Percentiles rank a stretch among this genome's conserved stretches.
Conservation (phyloP, 176 grass and related monocot genomes). For the Raddia guianensis region DNA sequence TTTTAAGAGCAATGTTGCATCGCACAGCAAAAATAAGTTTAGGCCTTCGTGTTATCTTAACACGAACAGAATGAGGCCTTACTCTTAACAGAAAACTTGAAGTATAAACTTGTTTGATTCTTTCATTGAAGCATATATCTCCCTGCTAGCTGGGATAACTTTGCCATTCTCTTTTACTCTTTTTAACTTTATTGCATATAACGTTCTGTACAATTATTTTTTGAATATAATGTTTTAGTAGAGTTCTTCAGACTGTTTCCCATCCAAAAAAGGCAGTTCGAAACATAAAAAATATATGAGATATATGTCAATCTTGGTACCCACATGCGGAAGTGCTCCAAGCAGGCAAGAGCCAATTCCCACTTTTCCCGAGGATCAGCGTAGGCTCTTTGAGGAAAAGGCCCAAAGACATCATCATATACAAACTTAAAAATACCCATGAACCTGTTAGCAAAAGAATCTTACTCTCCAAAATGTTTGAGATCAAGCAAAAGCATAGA, state of each 20-base stretch:
- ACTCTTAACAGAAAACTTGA: slow-evolving; percentile 7
- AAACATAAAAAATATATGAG: slow-evolving; percentile 2
- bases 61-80: neutral
- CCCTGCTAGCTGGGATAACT: slow-evolving; percentile 10
- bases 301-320: slow-evolving; percentile 28
- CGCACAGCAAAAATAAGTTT: neutral
- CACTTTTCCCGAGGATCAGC: slow-evolving; percentile 86
- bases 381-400: slow-evolving; percentile 95
- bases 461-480: slow-evolving; percentile 15
- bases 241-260: neutral
- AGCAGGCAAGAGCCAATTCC: slow-evolving; percentile 86
- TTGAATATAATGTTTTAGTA: slow-evolving; percentile 11
- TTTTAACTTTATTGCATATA: neutral
- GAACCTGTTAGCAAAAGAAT: slow-evolving; percentile 56
- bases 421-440: slow-evolving; percentile 96
- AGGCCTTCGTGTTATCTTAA: too few relatives aligned
- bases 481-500: slow-evolving; percentile 14
- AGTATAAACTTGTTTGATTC: slow-evolving; percentile 12
- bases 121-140: slow-evolving; percentile 1
- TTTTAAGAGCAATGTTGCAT: slow-evolving; percentile 25
- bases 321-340: slow-evolving; percentile 90
- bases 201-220: neutral
- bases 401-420: slow-evolving; percentile 91
- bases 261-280: neutral
- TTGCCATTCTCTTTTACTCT: neutral